These are phyloP conservation scores for Fusarium sp. DNA, from an alignment of 2,329 filamentous ascomycete genomes.

Conservation along the genomic window DNA sequence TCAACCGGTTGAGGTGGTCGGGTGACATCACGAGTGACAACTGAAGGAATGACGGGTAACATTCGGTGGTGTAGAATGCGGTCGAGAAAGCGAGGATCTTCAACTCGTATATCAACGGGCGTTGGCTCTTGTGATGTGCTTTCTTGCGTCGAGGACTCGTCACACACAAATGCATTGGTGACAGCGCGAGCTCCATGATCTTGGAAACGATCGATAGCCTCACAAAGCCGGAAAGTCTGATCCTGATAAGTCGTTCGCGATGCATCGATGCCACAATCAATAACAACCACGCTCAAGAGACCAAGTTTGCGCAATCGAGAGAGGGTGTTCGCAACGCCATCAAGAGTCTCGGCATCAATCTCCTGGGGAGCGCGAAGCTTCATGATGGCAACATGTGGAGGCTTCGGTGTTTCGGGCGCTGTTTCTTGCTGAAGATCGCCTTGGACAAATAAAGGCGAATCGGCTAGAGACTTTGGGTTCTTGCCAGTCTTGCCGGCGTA, in stretches of 20 bases:
- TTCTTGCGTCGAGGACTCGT: not conserved
- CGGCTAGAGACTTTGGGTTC: conserved; percentile 41
- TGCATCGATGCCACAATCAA: conserved; percentile 72
- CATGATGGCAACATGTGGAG: conserved; percentile 78
- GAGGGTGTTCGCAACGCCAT: conserved; percentile 84
- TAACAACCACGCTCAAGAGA: conserved; percentile 81
- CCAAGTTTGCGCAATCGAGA: conserved; percentile 86
- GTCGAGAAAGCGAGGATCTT: conserved; percentile 49
- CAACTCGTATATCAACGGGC: conserved; percentile 45
- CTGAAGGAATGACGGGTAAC: conserved; percentile 54
- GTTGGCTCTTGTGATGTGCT: conserved; percentile 35
- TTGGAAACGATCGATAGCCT: conserved; percentile 77
- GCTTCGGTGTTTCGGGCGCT: conserved; percentile 39
- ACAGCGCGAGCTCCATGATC: conserved; percentile 76
- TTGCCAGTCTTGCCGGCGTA: conserved; percentile 65
- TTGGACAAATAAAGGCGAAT: conserved; percentile 52
- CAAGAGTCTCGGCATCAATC: conserved; percentile 74
- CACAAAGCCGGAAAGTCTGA: conserved; percentile 79
- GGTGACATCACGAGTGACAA: conserved; percentile 57
- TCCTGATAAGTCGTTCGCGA: conserved; percentile 59
- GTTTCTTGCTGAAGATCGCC: conserved; percentile 38
- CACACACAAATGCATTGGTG: conserved; percentile 55
- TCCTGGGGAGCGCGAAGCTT: conserved; percentile 81
- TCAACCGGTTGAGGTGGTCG: conserved; percentile 55
- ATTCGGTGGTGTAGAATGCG: conserved; percentile 49